Evolutionary conservation across 768 basidiomycete species (phyloP).

Genomic region (Strobilomyces echinocephalus): DNA sequence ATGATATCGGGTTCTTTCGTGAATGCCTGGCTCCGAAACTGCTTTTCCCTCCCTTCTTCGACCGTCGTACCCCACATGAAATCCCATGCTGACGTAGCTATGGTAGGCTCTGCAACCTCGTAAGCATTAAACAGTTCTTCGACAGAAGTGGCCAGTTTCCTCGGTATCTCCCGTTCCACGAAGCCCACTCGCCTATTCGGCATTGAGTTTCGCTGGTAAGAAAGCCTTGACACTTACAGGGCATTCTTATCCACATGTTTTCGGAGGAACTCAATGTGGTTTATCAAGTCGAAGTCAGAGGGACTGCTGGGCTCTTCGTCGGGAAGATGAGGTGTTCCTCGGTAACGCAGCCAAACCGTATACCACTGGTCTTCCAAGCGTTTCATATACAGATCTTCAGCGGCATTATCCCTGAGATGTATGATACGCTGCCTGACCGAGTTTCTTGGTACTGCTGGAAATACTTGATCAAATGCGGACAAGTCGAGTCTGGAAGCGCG

Average conservation of each 20-base stretch:
- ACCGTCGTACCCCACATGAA: constrained; percentile 69
- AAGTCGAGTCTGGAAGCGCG: constrained; percentile 62
- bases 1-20: constrained; percentile 37
- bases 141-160: constrained; percentile 40
- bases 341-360: constrained; percentile 67
- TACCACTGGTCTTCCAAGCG: constrained; percentile 82
- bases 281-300: constrained; percentile 72
- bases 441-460: constrained; percentile 69
- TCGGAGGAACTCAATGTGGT: constrained; percentile 79
- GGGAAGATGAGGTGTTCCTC: constrained; percentile 61
- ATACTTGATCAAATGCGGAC: constrained; percentile 71
- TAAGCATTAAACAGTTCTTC: constrained; percentile 42
- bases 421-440: constrained; percentile 66
- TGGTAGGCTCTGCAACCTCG: constrained; percentile 45
- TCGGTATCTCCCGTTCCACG: constrained; percentile 38
- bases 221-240: constrained; percentile 51
- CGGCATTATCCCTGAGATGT: constrained; percentile 55
- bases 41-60: constrained; percentile 74
- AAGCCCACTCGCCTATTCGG: constrained; percentile 57
- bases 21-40: constrained; percentile 54
- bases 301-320: constrained; percentile 67
- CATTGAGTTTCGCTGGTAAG: constrained; percentile 12
- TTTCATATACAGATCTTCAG: constrained; percentile 69
- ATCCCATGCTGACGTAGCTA: constrained; percentile 52
- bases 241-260: constrained; percentile 80